Base-by-base conservation (phyloP, 768 basidiomycete genomes). In the Dioszegia crocea region DNA sequence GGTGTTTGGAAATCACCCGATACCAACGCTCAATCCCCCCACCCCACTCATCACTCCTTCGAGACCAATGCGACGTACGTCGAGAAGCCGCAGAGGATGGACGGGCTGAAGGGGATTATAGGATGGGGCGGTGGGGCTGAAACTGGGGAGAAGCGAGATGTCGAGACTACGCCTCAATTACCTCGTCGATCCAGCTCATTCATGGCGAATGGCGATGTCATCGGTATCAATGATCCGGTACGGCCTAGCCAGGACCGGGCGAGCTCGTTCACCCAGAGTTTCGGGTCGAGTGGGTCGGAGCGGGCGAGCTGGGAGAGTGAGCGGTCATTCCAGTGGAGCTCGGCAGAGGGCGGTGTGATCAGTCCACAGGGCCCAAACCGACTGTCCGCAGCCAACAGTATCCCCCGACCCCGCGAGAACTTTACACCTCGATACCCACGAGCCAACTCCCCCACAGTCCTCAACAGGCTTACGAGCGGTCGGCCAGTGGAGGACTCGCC, bases 361-460 rank as follows among this genome's bases (percentile, higher is more conserved):
- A 63, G 49, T 27, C 26, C 29, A 17, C 33, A 63, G 39, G 47
- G 47, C 6, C 47, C 47, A 17, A 67, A 76, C 30, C 60, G 73
- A 11, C 43, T 71, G 0, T 76, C 75, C 2, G 59, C 63, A 10
- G 65, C 64, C 1, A 58, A 65, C 4, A 67, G 64, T 11, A 68
- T 76, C 36, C 70, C 76, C 12, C 57, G 74, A 39, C 76, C 76
- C 17, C 53, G 76, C 33, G 59, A 62, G 21, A 66, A 77, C 57
- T 77, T 77, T 59, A 73, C 72, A n/a, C 76, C 76, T 38, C 57
- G 76, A 33, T 77, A 77, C 45, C 76, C 76, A 33, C 63, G 76
- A 44, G 67, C 75, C 46, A 65, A 67, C 30, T 68, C 67, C 6
- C 70, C 76, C 4, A 61, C 60, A n/a, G 62, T 58, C 0, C 62